Base-by-base conservation (phyloP, 352 stramenopile genomes). In the Phytophthora rubi region DNA sequence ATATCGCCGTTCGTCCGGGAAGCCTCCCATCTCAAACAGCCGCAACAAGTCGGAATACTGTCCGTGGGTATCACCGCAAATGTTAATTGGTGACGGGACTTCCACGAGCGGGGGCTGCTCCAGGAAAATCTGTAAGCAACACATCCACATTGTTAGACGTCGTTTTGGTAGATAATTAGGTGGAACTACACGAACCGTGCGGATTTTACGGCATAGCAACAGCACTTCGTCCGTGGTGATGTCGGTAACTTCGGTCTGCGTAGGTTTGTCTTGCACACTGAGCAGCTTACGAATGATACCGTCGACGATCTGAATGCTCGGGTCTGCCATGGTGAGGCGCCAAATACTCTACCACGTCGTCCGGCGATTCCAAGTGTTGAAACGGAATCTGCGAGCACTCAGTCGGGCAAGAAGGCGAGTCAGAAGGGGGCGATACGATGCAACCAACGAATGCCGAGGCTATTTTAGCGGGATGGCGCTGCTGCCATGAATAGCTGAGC, bases 1-100 rank as follows among this genome's bases (percentile, higher is more conserved):
- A 62, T 91, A 94, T 63, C 70, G 84, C 16, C 70, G 68, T 13
- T 92, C 85, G 33, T 96, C 89, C 9, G 90, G 94, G 65, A 99
- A 98, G 26, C 94, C 91, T 67, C 87, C 86, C 58, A 92, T 92
- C 70, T 95, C 85, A 69, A 99, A 99, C 39, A 99, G 77, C 70
- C 99, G 95, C 39, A 99, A 78, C 32, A 99, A 72, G 79, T 99
- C 98, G 70, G 98, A 97, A 77, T 99, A 99, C 81, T 99, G 98
- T 4, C 97, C 91, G 68, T 99, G 97, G 57, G 99, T 98, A 73
- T 99, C 98, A 33, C 98, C 98, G 39, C 83, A 93, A 74, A 99
- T 98, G 76, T 99, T 99, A 61, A 99, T 97, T 28, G 97, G 97
- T 12, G 95, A 94, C 42, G 91, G 90, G 26, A 98, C 77, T 77